Percentiles rank a stretch among this genome's conserved stretches.
These are phyloP conservation scores for Mucor plumbeus DNA, from an alignment of 371 early-diverging fungal genomes.

Conservation along the genomic window DNA sequence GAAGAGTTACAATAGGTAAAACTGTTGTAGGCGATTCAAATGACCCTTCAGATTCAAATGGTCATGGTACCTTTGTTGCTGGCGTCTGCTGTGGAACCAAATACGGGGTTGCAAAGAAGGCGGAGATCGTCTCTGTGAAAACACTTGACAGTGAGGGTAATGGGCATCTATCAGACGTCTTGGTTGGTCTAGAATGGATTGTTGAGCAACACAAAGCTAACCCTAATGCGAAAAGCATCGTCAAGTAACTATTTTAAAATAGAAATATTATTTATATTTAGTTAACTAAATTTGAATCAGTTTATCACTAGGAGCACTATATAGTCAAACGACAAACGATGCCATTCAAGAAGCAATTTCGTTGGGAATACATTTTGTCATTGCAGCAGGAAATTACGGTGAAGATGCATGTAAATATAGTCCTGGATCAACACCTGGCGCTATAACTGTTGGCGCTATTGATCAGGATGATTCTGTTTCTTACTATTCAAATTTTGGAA, in stretches of 20 bases:
- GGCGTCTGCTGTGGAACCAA: slow-evolving; percentile 65
- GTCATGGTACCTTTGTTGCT: slow-evolving; percentile 68
- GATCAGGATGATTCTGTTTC: slow-evolving; percentile 74
- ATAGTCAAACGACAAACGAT: slow-evolving; percentile 62
- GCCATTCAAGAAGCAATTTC: slow-evolving; percentile 58
- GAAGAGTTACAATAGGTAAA: slow-evolving; percentile 39
- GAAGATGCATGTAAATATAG: slow-evolving; percentile 85
- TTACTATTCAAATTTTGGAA: slow-evolving; percentile 78
- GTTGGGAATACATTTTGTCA: slow-evolving; percentile 60
- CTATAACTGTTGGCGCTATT: slow-evolving; percentile 90
- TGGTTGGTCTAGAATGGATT: slow-evolving; percentile 71
- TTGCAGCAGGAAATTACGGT: slow-evolving; percentile 68
- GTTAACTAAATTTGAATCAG: slow-evolving; percentile 23
- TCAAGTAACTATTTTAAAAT: slow-evolving; percentile 39
- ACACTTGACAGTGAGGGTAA: slow-evolving; percentile 59
- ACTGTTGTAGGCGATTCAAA: slow-evolving; percentile 36
- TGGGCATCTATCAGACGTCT: slow-evolving; percentile 60
- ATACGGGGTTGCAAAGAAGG: slow-evolving; percentile 67
- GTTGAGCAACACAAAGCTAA: slow-evolving; percentile 40
- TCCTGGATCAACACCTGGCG: slow-evolving; percentile 82
- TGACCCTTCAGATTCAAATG: slow-evolving; percentile 37
- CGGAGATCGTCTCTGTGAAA: slow-evolving; percentile 66
- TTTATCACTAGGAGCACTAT: slow-evolving; percentile 61
- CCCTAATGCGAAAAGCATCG: slow-evolving; percentile 35
- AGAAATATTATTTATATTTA: not conserved